Evolutionary conservation across 2,329 filamentous ascomycete genomes (phyloP).

Genomic region (Colletotrichum sp.): DNA sequence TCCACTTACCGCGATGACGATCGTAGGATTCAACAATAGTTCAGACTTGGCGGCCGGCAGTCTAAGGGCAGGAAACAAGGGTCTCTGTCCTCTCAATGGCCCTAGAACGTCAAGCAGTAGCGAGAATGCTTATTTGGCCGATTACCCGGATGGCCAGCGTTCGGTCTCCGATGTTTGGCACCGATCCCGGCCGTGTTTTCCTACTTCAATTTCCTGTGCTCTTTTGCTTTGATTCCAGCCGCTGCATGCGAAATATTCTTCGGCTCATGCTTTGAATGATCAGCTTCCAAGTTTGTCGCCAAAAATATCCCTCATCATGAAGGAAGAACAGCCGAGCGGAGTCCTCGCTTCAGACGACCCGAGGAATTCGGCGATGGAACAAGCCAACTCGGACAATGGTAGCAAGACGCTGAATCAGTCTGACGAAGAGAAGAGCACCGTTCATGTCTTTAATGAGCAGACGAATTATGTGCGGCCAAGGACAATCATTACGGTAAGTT

Average conservation of each 20-base stretch:
- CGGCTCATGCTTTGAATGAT: background rate
- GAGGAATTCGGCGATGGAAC: background rate
- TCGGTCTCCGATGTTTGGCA: background rate
- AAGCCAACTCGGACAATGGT: conserved; percentile 8
- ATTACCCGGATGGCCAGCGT: background rate
- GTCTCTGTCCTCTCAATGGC: background rate
- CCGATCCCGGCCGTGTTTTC: background rate
- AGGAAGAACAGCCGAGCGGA: background rate
- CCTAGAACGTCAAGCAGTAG: background rate
- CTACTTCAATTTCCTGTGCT: background rate
- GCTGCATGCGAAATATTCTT: background rate
- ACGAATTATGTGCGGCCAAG: conserved; percentile 58
- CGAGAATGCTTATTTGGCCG: background rate
- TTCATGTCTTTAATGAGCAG: conserved; percentile 55
- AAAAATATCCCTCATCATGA: background rate
- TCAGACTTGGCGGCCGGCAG: background rate
- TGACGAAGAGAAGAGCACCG: conserved; percentile 20
- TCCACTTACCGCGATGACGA: background rate
- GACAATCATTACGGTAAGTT: conserved; percentile 54
- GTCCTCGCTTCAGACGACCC: background rate
- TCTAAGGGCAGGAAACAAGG: background rate
- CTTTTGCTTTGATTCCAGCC: background rate
- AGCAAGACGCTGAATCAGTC: conserved; percentile 16
- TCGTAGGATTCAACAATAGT: background rate
- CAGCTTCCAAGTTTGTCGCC: no score